A percentile compares a stretch with the other conserved stretches of the same genome.
These are phyloP conservation scores for Herpetomonas tarakana DNA, from an alignment of 208 protist genomes.

Conservation along the genomic window DNA sequence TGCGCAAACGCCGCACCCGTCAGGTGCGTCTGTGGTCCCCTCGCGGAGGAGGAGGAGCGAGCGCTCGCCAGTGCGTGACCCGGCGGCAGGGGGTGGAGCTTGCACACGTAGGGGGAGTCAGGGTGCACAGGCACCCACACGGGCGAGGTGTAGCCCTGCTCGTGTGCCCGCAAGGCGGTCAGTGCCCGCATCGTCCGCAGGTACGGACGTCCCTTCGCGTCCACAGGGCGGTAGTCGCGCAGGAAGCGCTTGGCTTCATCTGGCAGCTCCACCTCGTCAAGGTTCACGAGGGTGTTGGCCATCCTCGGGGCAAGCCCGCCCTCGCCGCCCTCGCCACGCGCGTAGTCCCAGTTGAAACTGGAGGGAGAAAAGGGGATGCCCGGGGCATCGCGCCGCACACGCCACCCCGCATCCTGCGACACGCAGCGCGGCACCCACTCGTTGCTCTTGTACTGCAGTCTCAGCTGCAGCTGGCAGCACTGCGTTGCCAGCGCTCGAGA, in stretches of 20 bases:
- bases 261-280: slow-evolving; percentile 38
- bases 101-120: background rate
- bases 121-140: slow-evolving; percentile 34
- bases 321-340: background rate
- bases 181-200: slow-evolving; percentile 27
- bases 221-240: slow-evolving; percentile 46
- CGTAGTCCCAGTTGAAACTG: background rate
- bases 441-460: slow-evolving; percentile 3
- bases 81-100: background rate
- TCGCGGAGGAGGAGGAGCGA: background rate
- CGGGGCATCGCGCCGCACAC: slow-evolving; percentile 15
- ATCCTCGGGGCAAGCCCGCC: background rate
- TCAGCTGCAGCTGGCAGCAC: slow-evolving; percentile 54
- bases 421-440: slow-evolving; percentile 35
- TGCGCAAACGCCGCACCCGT: background rate
- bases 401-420: slow-evolving; percentile 18
- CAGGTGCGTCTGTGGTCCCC: background rate
- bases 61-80: background rate
- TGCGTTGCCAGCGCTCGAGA: slow-evolving; percentile 12
- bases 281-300: slow-evolving; percentile 33
- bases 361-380: background rate
- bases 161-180: slow-evolving; percentile 54
- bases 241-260: slow-evolving; percentile 22
- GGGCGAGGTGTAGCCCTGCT: slow-evolving; percentile 39
- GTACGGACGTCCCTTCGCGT: slow-evolving; percentile 29